Evolutionary conservation across 768 basidiomycete species (phyloP), one percentile per base, ranked within the genome.

Genomic region (Rhodosporidiobolus odoratus): DNA sequence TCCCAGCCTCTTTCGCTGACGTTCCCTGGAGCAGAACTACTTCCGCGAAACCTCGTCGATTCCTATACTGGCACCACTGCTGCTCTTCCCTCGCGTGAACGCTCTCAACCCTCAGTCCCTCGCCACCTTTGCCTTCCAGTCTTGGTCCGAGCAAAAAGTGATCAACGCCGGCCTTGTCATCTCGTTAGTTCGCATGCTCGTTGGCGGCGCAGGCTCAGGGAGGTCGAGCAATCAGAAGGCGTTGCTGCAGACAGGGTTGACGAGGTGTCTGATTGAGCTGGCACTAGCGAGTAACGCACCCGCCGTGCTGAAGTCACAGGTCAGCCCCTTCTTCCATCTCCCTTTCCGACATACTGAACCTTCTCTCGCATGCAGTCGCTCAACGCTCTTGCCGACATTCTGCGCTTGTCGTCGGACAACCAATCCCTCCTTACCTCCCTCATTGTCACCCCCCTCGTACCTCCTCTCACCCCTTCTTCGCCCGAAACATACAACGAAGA

Each of bases 221-320:
- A 60, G 68, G 35, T 40, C 65, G 21, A 65, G 41, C 58, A 83
- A 82, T 71, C 81, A 82, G 74, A 67, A 76, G 37, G 75, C 73
- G 17, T 45, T 75, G 19, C 56, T 75, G 30, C 38, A 60, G 45
- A 62, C 57, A 2, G 82, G 82, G 10, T 76, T 83, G 60, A 81
- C 88, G 0, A 85, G 93, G 62, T 90, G 89, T 79, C 84, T 98
- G 35, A 79, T 92, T 23, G 95, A 99, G 79, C 82, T 94, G 8
- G 90, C 89, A 1, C 83, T 98, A 38, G 88, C 94, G 15, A 94
- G 92, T n/a, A 98, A 98, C 79, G 89, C 91, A 4, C 95, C 96
- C 0, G 88, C 90, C 5, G 74, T 83, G 10, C 81, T 98, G 57
- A 98, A 99, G 81, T 88, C 89, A 7, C 91, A 92, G 84, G 91